Evolutionary conservation across 139 green algal species (phyloP).

Genomic region (Pycnococcus provasolii): DNA sequence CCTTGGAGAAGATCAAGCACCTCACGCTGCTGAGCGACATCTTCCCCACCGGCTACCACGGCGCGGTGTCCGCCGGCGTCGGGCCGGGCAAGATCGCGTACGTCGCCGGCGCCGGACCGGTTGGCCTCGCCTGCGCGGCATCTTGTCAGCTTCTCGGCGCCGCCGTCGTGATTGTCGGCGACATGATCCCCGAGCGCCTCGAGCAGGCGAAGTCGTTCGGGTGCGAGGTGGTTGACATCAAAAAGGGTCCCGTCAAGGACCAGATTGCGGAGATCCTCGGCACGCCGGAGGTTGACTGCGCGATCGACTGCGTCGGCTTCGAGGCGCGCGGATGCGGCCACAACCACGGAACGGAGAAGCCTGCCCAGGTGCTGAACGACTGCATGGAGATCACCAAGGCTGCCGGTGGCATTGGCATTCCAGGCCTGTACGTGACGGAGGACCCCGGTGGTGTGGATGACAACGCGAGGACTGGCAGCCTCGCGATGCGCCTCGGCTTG

Average conservation of each 20-base stretch:
- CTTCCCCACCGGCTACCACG: slow-evolving; percentile 31
- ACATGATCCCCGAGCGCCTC: slow-evolving; percentile 29
- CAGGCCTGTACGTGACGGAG: slow-evolving; percentile 27
- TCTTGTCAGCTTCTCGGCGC: slow-evolving; percentile 21
- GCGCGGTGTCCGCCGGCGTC: slow-evolving; percentile 29
- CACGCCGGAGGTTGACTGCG: slow-evolving; percentile 22
- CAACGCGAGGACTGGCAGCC: slow-evolving; percentile 22
- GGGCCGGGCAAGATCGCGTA: slow-evolving; percentile 26
- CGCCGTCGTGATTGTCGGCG: slow-evolving; percentile 27
- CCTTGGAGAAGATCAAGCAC: slow-evolving; percentile 30
- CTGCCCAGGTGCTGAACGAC: slow-evolving; percentile 30
- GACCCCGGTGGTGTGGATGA: slow-evolving; percentile 27
- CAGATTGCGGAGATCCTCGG: slow-evolving; percentile 24
- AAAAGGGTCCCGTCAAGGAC: slow-evolving; percentile 17
- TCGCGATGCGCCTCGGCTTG: slow-evolving; percentile 24
- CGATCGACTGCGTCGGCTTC: slow-evolving; percentile 29
- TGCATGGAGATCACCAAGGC: slow-evolving; percentile 26
- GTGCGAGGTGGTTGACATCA: slow-evolving; percentile 19
- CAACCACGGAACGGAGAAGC: slow-evolving; percentile 19
- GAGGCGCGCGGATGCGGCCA: slow-evolving; percentile 25
- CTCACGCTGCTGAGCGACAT: slow-evolving; percentile 30
- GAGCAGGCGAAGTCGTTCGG: slow-evolving; percentile 24
- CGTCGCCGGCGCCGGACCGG: slow-evolving; percentile 25
- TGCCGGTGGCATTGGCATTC: slow-evolving; percentile 24
- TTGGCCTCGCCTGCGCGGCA: slow-evolving; percentile 23